Evolutionary conservation across 345 rosid species (phyloP).

Genomic region (Salix viminalis): DNA sequence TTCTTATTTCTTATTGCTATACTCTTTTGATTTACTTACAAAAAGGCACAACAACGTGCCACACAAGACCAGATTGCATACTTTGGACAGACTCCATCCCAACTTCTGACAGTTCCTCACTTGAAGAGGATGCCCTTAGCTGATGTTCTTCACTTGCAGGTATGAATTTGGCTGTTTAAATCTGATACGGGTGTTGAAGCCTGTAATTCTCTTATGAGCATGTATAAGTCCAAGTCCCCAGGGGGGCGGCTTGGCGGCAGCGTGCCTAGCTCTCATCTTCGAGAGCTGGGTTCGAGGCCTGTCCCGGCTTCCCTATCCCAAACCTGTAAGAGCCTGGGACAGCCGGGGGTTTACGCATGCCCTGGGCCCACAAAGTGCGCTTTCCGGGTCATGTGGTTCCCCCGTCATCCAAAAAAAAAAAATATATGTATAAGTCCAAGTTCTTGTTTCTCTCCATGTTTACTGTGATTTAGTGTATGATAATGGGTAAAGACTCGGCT

Average conservation of each 20-base stretch:
- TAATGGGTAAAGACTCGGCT: not conserved
- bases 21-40: conserved; percentile 17
- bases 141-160: conserved; percentile 93
- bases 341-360: too few relatives aligned
- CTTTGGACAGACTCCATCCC: conserved; percentile 99
- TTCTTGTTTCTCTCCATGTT: not conserved
- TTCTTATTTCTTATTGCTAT: conserved; percentile 9
- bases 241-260: too few relatives aligned
- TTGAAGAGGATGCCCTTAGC: conserved; percentile 69
- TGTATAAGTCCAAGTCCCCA: not conserved
- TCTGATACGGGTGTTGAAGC: not conserved
- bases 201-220: not conserved
- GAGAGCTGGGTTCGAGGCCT: too few relatives aligned
- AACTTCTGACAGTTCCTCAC: conserved; percentile 84
- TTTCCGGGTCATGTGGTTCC: too few relatives aligned
- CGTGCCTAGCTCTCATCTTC: too few relatives aligned
- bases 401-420: too few relatives aligned
- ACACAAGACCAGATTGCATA: conserved; percentile 98
- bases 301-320: too few relatives aligned
- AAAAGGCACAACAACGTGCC: conserved; percentile 84
- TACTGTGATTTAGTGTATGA: not conserved
- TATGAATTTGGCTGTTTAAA: conserved; percentile 15
- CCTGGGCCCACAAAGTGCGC: too few relatives aligned
- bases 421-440: not conserved
- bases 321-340: too few relatives aligned